Conservation (phyloP, 2,329 filamentous ascomycete species). For the Ophiostoma tasmaniense region DNA sequence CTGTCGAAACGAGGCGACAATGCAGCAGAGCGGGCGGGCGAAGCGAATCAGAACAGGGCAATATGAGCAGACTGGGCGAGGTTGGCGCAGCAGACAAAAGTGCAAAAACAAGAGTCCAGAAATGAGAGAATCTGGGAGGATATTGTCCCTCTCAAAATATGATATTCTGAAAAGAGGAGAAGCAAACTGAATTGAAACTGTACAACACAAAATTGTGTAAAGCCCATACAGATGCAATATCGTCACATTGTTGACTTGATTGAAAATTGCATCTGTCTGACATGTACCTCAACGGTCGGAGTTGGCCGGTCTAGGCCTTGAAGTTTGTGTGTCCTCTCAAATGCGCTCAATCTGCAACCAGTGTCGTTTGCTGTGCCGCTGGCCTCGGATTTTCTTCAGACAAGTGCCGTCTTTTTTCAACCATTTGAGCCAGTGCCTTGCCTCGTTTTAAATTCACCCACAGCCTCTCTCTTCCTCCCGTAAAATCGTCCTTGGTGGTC, state of each 20-base stretch:
- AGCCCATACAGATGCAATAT: background rate
- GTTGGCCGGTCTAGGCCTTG: conserved; percentile 2
- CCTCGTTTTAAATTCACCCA: background rate
- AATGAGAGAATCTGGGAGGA: background rate
- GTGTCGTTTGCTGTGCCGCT: background rate
- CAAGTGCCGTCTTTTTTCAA: background rate
- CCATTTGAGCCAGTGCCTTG: background rate
- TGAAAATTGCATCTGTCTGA: background rate
- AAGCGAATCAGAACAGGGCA: conserved; percentile 11
- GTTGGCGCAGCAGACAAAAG: background rate
- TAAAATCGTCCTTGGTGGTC: background rate
- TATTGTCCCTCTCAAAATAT: too few relatives aligned
- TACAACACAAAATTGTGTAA: background rate
- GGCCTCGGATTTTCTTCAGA: background rate
- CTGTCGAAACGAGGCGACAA: background rate
- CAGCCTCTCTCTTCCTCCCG: background rate
- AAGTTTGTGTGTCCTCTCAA: conserved; percentile 3
- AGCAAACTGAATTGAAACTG: background rate
- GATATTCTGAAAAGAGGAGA: background rate
- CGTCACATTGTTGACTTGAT: background rate
- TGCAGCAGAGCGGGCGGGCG: conserved; percentile 1
- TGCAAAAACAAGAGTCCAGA: background rate
- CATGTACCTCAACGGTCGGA: background rate
- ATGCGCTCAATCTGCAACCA: background rate
- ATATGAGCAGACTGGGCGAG: background rate